phyloP scores from a whole-genome alignment of 768 basidiomycete species.

The Termitomyces heimii region DNA sequence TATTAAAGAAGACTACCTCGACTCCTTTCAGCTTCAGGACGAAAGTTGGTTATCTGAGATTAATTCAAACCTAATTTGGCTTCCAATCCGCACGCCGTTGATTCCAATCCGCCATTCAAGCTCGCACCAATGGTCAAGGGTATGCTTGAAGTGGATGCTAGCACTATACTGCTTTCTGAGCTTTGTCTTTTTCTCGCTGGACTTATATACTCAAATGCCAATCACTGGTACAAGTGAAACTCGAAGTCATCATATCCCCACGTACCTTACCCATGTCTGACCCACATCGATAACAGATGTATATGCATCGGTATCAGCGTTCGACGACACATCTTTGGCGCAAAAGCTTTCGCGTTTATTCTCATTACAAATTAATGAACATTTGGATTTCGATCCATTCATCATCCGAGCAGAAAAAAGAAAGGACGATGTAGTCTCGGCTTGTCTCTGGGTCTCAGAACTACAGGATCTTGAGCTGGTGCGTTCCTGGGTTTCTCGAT shows the following conservation, averaged over 20 bases:
- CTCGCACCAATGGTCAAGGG: conserved; percentile 20
- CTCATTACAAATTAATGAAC: conserved; percentile 17
- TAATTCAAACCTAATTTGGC: conserved; percentile 8
- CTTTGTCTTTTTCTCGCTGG: conserved; percentile 29
- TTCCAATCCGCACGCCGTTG: conserved; percentile 9
- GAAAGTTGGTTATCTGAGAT: conserved; percentile 9
- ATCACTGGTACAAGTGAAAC: not conserved
- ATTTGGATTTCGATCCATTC: conserved; percentile 28
- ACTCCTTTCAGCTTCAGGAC: conserved; percentile 3
- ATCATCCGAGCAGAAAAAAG: conserved; percentile 19
- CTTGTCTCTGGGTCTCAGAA: conserved; percentile 46
- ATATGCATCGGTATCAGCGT: conserved; percentile 10
- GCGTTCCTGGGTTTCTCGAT: conserved; percentile 28
- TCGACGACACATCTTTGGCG: conserved; percentile 21
- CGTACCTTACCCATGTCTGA: conserved; percentile 1
- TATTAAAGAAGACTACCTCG: conserved; percentile 1
- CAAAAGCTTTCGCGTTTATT: conserved; percentile 32
- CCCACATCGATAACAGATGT: not conserved
- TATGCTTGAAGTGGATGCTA: conserved; percentile 26
- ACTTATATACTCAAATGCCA: conserved; percentile 19
- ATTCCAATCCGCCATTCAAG: conserved; percentile 14
- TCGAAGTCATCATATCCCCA: not conserved
- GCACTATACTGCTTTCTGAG: conserved; percentile 36
- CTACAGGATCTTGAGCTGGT: conserved; percentile 25
- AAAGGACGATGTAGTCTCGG: conserved; percentile 25